These are phyloP conservation scores for Pistacia integerrima DNA, from an alignment of 345 rosid genomes.

Conservation along the genomic window DNA sequence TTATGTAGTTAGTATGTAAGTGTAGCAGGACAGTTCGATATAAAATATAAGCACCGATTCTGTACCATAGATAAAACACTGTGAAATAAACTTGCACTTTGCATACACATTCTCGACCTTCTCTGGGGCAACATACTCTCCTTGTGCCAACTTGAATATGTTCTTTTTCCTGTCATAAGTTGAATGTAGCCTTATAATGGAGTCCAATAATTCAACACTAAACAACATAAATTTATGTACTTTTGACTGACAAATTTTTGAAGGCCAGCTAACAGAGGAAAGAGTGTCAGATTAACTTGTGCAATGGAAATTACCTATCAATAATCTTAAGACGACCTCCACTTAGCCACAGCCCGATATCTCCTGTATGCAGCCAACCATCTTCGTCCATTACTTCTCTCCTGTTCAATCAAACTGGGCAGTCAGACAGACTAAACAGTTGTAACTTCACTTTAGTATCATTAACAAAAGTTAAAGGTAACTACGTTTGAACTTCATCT, in stretches of 20 bases:
- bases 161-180: slow-evolving; percentile 65
- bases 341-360: slow-evolving; percentile 81
- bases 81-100: slow-evolving; percentile 80
- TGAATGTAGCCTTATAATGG: not conserved
- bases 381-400: slow-evolving; percentile 86
- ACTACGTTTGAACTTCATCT: slow-evolving; percentile 78
- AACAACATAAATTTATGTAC: not conserved
- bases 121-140: slow-evolving; percentile 98
- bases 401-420: slow-evolving; percentile 46
- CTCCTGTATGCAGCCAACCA: slow-evolving; percentile 97
- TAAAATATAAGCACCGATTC: not conserved
- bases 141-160: slow-evolving; percentile 97
- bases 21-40: slow-evolving; percentile 12
- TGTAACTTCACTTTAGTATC: slow-evolving; percentile 4
- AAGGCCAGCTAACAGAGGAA: no score
- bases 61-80: slow-evolving; percentile 88
- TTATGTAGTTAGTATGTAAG: slow-evolving; percentile 20
- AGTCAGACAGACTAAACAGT: slow-evolving; percentile 15
- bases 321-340: slow-evolving; percentile 95
- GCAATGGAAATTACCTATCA: slow-evolving; percentile 33
- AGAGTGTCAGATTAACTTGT: not conserved
- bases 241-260: no score
- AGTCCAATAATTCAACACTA: not conserved
- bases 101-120: slow-evolving; percentile 93
- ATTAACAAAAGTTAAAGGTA: slow-evolving; percentile 8